Conservation (phyloP, 2,329 filamentous ascomycete species). For the Hortaea werneckii region DNA sequence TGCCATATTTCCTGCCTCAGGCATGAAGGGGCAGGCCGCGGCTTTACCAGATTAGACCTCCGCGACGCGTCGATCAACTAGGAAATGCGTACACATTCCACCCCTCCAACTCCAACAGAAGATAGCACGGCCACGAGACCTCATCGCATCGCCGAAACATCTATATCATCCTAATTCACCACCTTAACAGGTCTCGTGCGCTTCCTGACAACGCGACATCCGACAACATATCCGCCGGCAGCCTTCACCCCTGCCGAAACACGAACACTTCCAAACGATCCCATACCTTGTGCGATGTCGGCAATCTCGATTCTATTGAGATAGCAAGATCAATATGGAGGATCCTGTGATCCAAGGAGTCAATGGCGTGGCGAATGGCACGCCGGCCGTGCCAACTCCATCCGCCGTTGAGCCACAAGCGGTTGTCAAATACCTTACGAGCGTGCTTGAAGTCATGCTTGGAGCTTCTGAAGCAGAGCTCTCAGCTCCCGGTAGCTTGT, state of each 20-base stretch:
- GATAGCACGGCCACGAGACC: too few species aligned
- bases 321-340: conserved; percentile 20
- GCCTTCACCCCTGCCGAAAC: background rate
- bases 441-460: conserved; percentile 38
- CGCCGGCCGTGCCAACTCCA: conserved; percentile 14
- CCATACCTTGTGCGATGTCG: background rate
- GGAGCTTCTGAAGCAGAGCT: conserved; percentile 61
- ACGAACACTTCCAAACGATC: background rate
- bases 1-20: too few species aligned
- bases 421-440: conserved; percentile 39
- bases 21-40: too few species aligned
- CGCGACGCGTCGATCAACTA: too few species aligned
- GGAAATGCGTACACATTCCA: too few species aligned
- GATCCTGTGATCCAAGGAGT: conserved; percentile 26
- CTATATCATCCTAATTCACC: too few species aligned
- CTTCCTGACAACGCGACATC: too few species aligned
- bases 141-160: too few species aligned
- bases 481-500: conserved; percentile 67
- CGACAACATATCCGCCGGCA: background rate
- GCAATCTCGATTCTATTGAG: background rate
- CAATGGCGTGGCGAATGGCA: conserved; percentile 26
- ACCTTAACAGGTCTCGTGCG: too few species aligned
- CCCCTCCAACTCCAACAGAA: too few species aligned
- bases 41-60: too few species aligned
- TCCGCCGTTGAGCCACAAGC: conserved; percentile 35